phyloP scores from a whole-genome alignment of 2,329 filamentous ascomycete species.

The Penicillium glabrum region DNA sequence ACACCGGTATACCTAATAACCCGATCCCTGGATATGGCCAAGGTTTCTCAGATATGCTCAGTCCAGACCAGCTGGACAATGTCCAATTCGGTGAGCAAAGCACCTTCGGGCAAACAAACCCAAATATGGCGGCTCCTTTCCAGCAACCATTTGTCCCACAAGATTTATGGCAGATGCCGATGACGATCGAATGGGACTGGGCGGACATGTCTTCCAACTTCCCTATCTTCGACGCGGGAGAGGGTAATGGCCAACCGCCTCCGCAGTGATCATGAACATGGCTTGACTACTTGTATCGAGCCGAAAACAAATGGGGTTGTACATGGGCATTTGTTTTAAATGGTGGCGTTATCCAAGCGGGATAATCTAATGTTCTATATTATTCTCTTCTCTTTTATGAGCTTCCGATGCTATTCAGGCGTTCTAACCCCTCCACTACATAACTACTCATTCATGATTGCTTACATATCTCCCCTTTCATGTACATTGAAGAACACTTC shows the following conservation, averaged over 20 bases:
- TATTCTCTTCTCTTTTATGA: not conserved
- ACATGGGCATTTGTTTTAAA: not conserved
- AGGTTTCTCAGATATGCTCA: constrained; percentile 40
- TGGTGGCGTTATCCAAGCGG: constrained; percentile 7
- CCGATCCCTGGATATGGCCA: constrained; percentile 33
- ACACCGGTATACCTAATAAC: constrained; percentile 23
- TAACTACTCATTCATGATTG: not conserved
- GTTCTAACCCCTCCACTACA: constrained; percentile 5
- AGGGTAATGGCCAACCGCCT: constrained; percentile 23
- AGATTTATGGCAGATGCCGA: constrained; percentile 92
- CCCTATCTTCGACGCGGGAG: constrained; percentile 32
- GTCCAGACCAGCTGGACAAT: constrained; percentile 33
- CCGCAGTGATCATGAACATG: constrained; percentile 27
- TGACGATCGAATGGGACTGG: constrained; percentile 93
- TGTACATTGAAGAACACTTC: constrained; percentile 15
- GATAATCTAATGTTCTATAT: not conserved
- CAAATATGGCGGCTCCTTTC: constrained; percentile 52
- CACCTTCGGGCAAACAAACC: constrained; percentile 28
- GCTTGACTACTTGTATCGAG: constrained; percentile 5
- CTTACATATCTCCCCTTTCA: constrained; percentile 9
- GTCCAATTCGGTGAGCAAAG: constrained; percentile 33
- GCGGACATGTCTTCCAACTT: constrained; percentile 47
- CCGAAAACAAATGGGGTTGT: not conserved
- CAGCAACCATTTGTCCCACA: constrained; percentile 88
- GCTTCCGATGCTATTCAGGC: not conserved